Base-by-base conservation (phyloP, 164 flowering plant species). In the Stephania japonica region DNA sequence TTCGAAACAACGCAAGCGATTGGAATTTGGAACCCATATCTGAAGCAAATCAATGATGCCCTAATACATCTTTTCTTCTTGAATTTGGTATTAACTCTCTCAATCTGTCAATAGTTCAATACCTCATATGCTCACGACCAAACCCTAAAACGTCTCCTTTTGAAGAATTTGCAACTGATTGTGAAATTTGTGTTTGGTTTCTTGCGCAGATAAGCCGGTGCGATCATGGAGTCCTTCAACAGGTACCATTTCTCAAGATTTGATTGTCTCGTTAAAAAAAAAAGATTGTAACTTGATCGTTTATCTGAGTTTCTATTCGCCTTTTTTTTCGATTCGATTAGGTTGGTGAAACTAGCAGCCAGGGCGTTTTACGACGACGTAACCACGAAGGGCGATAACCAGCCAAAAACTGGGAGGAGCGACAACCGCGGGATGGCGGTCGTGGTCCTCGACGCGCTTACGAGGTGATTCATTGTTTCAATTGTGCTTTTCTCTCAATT, bases 371-470 rank as follows among this genome's bases (percentile, higher is more conserved):
- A 87, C 42, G 91, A 87, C 72, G 91, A 87, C 65, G 74, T 83
- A 8, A 79, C 85, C 0, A 80, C 80, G 49, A 85, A 85, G 83
- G 90, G 88, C 5, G 89, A 83, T 24, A 86, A 82, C 80, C 97
- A 90, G 82, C 93, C 88, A 1, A 93, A 90, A 79, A 81, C 83
- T 5, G 94, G 90, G 41, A 79, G 97, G 69, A 86, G 97, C 47
- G 99, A 93, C 63, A 95, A 93, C 72, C 78, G 97, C 59, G 98
- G 99, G 67, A 89, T 93, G 76, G 99, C 95, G 13, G 99, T 95
- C 0, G 97, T 95, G 21, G 87, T 93, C 27, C 99, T 93, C 21
- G 98, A 95, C 63, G 95, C 99, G 12, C 91, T 95, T 41, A 91
- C 99, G 0, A 91, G 97, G 99, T 90, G 49, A 19, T 67, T 19